Conservation (phyloP, 208 protist genomes). For the Trypanosoma avium region DNA sequence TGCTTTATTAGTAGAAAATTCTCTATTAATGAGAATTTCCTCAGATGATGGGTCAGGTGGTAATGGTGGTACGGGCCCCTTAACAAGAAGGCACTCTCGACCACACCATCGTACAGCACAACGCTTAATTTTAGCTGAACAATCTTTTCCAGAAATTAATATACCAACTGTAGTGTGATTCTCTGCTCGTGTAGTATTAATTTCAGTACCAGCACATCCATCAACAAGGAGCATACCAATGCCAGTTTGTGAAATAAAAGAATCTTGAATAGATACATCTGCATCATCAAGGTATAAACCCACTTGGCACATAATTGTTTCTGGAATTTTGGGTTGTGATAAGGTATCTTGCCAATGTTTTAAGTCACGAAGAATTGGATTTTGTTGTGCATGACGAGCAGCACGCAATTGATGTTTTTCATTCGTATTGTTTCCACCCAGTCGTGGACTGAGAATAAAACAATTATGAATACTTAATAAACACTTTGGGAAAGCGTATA, state of each 20-base stretch:
- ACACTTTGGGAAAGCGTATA: constrained; percentile 78
- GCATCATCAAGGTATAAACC: constrained; percentile 77
- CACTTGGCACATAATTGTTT: constrained; percentile 38
- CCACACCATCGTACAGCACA: constrained; percentile 47
- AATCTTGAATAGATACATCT: constrained; percentile 58
- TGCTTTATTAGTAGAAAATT: too few species aligned
- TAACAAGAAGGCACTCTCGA: constrained; percentile 63
- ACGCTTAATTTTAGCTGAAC: constrained; percentile 39
- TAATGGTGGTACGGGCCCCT: constrained; percentile 42
- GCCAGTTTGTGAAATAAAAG: constrained; percentile 57
- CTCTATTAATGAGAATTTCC: constrained; percentile 7
- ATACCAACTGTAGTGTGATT: constrained; percentile 60
- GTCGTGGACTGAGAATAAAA: constrained; percentile 48
- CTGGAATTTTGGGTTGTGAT: constrained; percentile 35
- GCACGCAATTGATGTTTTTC: constrained; percentile 27
- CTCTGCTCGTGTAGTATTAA: constrained; percentile 43
- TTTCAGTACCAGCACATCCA: constrained; percentile 38
- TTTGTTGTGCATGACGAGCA: constrained; percentile 24
- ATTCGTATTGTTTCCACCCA: constrained; percentile 27
- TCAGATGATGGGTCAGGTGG: constrained; percentile 29
- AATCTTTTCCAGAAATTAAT: constrained; percentile 53
- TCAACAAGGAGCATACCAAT: constrained; percentile 60
- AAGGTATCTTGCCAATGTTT: constrained; percentile 14
- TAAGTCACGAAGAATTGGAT: too few species aligned
- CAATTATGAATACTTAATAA: constrained; percentile 38